Evolutionary conservation across 345 rosid genomes (phyloP).

Genomic region (Arabidopsis thaliana): TAIR10.1 NC_003070.9:22126001-22126500

Average conservation of each 20-base stretch:
- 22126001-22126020: no score
- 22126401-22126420: constrained; percentile 29
- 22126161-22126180: not conserved
- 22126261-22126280: constrained; percentile 22
- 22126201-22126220: not conserved
- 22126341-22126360: not conserved
- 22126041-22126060: no score
- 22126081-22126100: no score
- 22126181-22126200: not conserved
- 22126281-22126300: constrained; percentile 13
- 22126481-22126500: not conserved
- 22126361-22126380: not conserved
- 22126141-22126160: not conserved
- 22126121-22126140: not conserved
- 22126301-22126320: constrained; percentile 28
- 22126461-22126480: constrained; percentile 19
- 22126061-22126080: no score
- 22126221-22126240: not conserved
- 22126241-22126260: constrained; percentile 1
- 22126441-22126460: constrained; percentile 22
- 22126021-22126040: no score
- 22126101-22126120: not conserved
- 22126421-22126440: constrained; percentile 13
- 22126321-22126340: constrained; percentile 5
- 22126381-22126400: constrained; percentile 31